A percentile compares a stretch with the other conserved stretches of the same genome.
Conservation (phyloP, 108 stramenopile genomes). For the Nitzschia palea region DNA sequence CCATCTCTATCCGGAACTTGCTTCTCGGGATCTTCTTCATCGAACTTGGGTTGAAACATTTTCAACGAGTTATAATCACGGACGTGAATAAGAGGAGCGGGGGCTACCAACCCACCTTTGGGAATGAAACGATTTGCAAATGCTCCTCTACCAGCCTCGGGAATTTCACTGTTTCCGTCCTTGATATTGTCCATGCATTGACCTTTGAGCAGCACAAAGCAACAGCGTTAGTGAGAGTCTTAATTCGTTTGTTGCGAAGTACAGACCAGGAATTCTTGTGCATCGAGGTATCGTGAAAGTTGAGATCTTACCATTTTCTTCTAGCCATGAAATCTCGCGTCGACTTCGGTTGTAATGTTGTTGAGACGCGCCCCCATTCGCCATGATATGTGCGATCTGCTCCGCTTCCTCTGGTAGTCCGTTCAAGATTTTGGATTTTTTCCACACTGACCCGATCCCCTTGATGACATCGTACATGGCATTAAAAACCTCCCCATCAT, state of each 20-base stretch:
- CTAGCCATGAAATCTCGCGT: conserved; percentile 55
- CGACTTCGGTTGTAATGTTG: conserved; percentile 30
- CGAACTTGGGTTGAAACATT: neutral
- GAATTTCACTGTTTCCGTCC: conserved; percentile 46
- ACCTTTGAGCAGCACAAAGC: too few relatives aligned
- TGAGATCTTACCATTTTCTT: conserved; percentile 55
- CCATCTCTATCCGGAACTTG: conserved; percentile 24
- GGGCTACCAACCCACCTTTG: conserved; percentile 65
- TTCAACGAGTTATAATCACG: conserved; percentile 31
- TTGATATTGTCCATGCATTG: conserved; percentile 71
- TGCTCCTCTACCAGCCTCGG: conserved; percentile 75
- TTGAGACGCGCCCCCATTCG: conserved; percentile 21
- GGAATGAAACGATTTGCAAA: conserved; percentile 77
- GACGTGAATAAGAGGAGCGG: conserved; percentile 73
- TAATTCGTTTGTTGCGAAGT: too few relatives aligned
- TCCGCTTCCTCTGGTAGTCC: conserved; percentile 27
- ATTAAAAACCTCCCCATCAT: too few relatives aligned
- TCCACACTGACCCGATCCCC: conserved; percentile 1
- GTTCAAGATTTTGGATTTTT: conserved; percentile 30
- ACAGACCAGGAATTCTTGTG: too few relatives aligned
- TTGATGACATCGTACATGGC: conserved; percentile 18
- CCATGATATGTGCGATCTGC: conserved; percentile 8
- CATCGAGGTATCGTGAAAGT: too few relatives aligned
- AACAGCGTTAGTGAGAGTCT: too few relatives aligned
- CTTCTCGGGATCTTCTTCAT: neutral